phyloP scores from a whole-genome alignment of 768 basidiomycete species.

The Guyanaporus albipodus region DNA sequence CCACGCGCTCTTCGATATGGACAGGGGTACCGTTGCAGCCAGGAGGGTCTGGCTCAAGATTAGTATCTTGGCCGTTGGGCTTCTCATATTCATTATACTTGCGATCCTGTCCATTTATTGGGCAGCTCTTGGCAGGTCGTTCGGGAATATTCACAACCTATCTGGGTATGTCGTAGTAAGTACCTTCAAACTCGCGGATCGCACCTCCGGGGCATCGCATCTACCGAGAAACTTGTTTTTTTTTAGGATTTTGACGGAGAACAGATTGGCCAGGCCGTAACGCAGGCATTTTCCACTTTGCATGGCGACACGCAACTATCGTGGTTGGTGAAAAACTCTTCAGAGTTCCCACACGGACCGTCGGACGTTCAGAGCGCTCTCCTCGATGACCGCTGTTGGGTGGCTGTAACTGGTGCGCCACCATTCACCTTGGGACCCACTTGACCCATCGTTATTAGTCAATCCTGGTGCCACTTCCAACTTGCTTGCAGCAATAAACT shows the following conservation, averaged over 20 bases:
- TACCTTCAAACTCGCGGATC: slow-evolving; percentile 1
- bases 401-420: slow-evolving; percentile 47
- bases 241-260: slow-evolving; percentile 59
- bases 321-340: slow-evolving; percentile 43
- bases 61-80: slow-evolving; percentile 33
- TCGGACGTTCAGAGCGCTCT: slow-evolving; percentile 43
- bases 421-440: background rate
- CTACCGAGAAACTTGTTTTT: background rate
- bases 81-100: slow-evolving; percentile 44
- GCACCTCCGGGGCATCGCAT: background rate
- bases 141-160: slow-evolving; percentile 36
- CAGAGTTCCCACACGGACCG: slow-evolving; percentile 43
- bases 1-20: slow-evolving; percentile 28
- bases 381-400: slow-evolving; percentile 51
- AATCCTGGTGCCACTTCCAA: slow-evolving; percentile 38
- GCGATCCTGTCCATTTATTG: slow-evolving; percentile 55
- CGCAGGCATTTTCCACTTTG: slow-evolving; percentile 33
- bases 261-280: slow-evolving; percentile 45
- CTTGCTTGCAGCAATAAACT: slow-evolving; percentile 35
- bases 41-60: slow-evolving; percentile 41
- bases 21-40: slow-evolving; percentile 25
- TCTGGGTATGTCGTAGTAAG: slow-evolving; percentile 58
- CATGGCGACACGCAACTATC: slow-evolving; percentile 34
- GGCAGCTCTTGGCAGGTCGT: slow-evolving; percentile 51
- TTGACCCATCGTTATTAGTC: slow-evolving; percentile 28